Base-by-base conservation (phyloP, 257 asterid species). In the Solanum sitiens region DNA sequence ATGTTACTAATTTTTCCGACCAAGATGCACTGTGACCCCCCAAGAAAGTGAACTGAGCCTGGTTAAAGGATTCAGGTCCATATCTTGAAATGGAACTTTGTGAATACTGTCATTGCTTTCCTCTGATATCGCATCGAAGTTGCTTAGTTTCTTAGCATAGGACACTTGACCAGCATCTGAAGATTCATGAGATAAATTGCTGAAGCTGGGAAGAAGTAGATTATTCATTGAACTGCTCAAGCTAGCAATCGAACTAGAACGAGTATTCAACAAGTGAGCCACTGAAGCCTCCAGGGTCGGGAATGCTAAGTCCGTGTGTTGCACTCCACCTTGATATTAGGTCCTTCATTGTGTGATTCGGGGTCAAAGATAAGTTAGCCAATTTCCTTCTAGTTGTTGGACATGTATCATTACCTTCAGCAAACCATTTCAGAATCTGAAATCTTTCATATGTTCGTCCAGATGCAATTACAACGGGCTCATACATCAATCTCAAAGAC, bases 301-400 rank as follows among this genome's bases (percentile, higher is more conserved):
- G 98, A 77, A 94, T 87, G 42, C 91, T 93, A 89, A 96, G 72
- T 4, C 97, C 96, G 61, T 95, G 93, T 42, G 92, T 97, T 90
- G 94, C 99, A 67, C 99, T 95, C 99, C 99, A 96, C 87, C 95
- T 95, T 61, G 95, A 90, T 87, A 97, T 98, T 89, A 95, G 94
- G 83, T 98, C 99, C 90, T 96, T 97, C 67, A 96, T 98, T 89
- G 98, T 95, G 86, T 97, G 94, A 92, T 97, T 97, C 25, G 97
- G 95, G 53, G 96, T 97, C 90, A 95, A 92, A 84, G 91, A 93
- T 87, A 96, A 95, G 93, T 96, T 98, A 47, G 94, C 88, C 85
- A 97, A 96, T 87, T 97, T 96, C 92, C 94, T 99, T 84, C 94
- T 98, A 87, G 98, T 96, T 91, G 92, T 93, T 33, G 99, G 99